Percentiles rank a stretch among this genome's conserved stretches.
phyloP scores from a whole-genome alignment of 345 rosid genomes.

The Aurinia saxatilis region DNA sequence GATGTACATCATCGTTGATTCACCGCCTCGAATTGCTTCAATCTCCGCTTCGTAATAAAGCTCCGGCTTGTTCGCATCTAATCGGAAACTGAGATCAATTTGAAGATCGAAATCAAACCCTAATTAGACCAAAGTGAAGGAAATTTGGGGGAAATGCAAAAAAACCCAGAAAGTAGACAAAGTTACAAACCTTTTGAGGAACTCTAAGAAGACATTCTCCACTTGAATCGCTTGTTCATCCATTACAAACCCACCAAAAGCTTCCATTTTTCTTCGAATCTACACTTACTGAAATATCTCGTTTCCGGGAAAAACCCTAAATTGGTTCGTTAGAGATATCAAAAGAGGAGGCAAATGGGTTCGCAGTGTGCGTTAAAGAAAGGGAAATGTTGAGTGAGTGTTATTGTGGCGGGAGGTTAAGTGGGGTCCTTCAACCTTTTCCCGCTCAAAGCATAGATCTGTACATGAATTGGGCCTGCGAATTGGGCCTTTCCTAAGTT shows the following conservation, averaged over 20 bases:
- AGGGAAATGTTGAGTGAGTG: background rate
- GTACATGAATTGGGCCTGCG: background rate
- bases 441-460: conserved; percentile 11
- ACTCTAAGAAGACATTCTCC: conserved; percentile 80
- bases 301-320: conserved; percentile 15
- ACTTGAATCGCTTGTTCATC: conserved; percentile 83
- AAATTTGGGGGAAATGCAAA: background rate
- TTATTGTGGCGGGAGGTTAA: conserved; percentile 27
- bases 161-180: background rate
- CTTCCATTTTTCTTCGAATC: conserved; percentile 43
- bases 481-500: conserved; percentile 4
- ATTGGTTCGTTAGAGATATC: background rate
- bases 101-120: background rate
- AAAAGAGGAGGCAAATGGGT: background rate
- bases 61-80: conserved; percentile 45
- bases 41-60: conserved; percentile 62
- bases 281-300: too few species aligned
- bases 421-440: conserved; percentile 6
- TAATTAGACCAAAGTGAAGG: background rate
- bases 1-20: conserved; percentile 74
- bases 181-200: conserved; percentile 63
- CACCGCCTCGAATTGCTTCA: conserved; percentile 59
- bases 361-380: background rate
- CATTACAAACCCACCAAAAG: conserved; percentile 56
- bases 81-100: conserved; percentile 42